phyloP scores from a whole-genome alignment of 345 rosid species.

The Gossypium raimondii region DNA sequence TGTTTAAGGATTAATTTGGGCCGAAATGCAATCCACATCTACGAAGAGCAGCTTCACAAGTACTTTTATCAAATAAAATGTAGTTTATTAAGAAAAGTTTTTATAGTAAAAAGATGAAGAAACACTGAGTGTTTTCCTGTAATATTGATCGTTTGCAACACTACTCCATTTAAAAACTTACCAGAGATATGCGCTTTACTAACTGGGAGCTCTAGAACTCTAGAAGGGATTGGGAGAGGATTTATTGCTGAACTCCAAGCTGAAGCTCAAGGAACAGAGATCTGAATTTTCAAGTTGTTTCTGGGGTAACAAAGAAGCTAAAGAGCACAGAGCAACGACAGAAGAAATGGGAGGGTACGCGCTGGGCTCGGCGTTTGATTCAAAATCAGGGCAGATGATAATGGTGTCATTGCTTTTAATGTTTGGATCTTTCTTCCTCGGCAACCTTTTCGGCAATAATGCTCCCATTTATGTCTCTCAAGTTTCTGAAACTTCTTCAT shows the following conservation, averaged over 20 bases:
- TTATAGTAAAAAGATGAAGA: too few relatives aligned
- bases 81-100: too few relatives aligned
- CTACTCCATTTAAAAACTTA: too few relatives aligned
- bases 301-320: background rate
- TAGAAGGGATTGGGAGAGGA: background rate
- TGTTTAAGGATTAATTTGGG: too few relatives aligned
- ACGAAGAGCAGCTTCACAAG: too few relatives aligned
- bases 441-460: slow-evolving; percentile 73
- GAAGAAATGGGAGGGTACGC: slow-evolving; percentile 54
- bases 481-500: slow-evolving; percentile 21
- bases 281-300: background rate
- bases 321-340: background rate
- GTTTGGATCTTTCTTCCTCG: slow-evolving; percentile 74
- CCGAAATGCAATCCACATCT: too few relatives aligned
- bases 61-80: too few relatives aligned
- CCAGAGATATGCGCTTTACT: too few relatives aligned
- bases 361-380: slow-evolving; percentile 58
- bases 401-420: slow-evolving; percentile 61
- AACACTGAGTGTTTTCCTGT: too few relatives aligned
- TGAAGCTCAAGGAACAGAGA: background rate
- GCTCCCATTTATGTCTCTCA: slow-evolving; percentile 44
- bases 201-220: background rate
- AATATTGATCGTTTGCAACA: too few relatives aligned
- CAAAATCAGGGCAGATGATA: slow-evolving; percentile 66
- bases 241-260: background rate